A percentile compares a stretch with the other conserved stretches of the same genome.
Conservation (phyloP, 192 early-diverging fungal species). For the Geranomyces michiganensis region DNA sequence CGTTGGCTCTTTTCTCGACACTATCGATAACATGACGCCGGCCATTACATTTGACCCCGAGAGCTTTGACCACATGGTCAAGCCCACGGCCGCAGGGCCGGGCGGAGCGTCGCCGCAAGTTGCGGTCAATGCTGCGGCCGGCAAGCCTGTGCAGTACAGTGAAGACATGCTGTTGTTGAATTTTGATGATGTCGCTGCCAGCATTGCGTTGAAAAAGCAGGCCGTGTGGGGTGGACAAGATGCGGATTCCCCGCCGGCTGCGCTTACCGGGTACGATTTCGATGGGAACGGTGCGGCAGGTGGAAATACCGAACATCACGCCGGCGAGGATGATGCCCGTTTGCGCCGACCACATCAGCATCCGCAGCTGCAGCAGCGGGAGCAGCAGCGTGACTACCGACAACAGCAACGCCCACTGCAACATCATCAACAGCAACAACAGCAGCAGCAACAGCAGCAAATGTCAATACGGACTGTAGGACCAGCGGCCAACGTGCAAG, state of each 20-base stretch:
- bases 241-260: too few species aligned
- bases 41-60: conserved; percentile 4
- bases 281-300: too few species aligned
- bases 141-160: conserved; percentile 36
- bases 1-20: conserved; percentile 48
- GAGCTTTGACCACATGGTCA: conserved; percentile 23
- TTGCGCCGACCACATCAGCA: too few species aligned
- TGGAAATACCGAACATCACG: too few species aligned
- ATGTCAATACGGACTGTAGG: background rate
- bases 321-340: too few species aligned
- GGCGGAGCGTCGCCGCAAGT: background rate
- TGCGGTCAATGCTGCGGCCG: background rate
- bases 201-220: conserved; percentile 26
- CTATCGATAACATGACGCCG: conserved; percentile 37
- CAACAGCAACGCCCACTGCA: background rate
- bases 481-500: conserved; percentile 2
- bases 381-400: background rate
- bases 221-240: background rate
- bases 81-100: background rate
- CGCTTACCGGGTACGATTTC: too few species aligned
- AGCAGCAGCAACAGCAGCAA: background rate
- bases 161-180: conserved; percentile 50
- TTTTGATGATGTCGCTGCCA: conserved; percentile 31
- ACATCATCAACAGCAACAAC: background rate
- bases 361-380: background rate